phyloP scores from a whole-genome alignment of 1,139 yeast genomes.

The Arxiozyma slooffiae region DNA sequence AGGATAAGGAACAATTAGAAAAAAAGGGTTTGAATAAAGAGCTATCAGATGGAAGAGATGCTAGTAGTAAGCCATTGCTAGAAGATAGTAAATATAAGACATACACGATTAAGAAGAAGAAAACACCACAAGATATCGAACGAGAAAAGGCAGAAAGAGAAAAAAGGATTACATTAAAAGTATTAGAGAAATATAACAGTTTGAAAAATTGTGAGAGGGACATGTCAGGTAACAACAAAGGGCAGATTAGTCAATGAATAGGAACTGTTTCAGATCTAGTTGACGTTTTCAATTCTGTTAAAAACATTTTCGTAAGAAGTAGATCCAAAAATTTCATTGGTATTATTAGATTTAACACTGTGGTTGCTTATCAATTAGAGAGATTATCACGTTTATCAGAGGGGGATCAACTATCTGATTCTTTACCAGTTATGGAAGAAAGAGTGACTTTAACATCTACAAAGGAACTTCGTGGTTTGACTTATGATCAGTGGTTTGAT shows the following conservation, averaged over 20 bases:
- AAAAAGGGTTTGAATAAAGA: slow-evolving; percentile 9
- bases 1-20: slow-evolving; percentile 14
- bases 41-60: slow-evolving; percentile 11
- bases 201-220: slow-evolving; percentile 51
- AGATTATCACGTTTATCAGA: slow-evolving; percentile 58
- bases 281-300: slow-evolving; percentile 69
- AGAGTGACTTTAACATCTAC: slow-evolving; percentile 35
- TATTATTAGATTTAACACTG: slow-evolving; percentile 49
- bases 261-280: slow-evolving; percentile 74
- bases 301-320: slow-evolving; percentile 70
- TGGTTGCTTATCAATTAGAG: slow-evolving; percentile 62
- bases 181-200: slow-evolving; percentile 55
- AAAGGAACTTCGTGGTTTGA: slow-evolving; percentile 60
- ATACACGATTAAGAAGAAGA: slow-evolving; percentile 23
- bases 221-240: slow-evolving; percentile 40
- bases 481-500: slow-evolving; percentile 75
- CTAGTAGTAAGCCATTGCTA: slow-evolving; percentile 29
- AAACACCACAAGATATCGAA: slow-evolving; percentile 38
- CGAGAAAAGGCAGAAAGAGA: slow-evolving; percentile 52
- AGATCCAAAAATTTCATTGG: slow-evolving; percentile 61
- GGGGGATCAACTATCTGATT: slow-evolving; percentile 39
- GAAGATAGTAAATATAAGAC: slow-evolving; percentile 31
- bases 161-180: slow-evolving; percentile 48
- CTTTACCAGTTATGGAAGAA: slow-evolving; percentile 32
- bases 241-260: slow-evolving; percentile 72